phyloP scores from a whole-genome alignment of 2,329 filamentous ascomycete genomes.

The Alternaria brassicicola region DNA sequence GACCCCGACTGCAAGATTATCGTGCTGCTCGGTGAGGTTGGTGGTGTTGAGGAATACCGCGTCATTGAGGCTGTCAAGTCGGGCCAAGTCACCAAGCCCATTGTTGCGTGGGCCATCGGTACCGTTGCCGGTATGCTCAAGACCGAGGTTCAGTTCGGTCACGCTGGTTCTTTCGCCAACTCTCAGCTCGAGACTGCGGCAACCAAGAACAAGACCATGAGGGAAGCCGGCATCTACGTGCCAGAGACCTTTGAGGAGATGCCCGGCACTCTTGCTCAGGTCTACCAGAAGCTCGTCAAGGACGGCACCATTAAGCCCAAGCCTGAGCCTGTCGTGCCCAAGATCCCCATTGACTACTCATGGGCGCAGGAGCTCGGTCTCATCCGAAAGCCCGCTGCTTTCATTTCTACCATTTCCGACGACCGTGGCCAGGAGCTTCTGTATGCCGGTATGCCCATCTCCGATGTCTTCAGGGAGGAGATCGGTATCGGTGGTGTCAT shows the following conservation, averaged over 20 bases:
- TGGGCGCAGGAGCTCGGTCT: slow-evolving; percentile 99
- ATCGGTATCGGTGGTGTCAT: slow-evolving; percentile 99
- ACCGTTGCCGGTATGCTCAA: slow-evolving; percentile 99
- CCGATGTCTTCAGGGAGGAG: slow-evolving; percentile 98
- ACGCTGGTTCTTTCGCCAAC: slow-evolving; percentile 98
- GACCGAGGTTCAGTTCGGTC: slow-evolving; percentile 99
- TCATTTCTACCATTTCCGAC: slow-evolving; percentile 99
- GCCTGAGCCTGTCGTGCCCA: slow-evolving; percentile 89
- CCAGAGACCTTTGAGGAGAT: slow-evolving; percentile 97
- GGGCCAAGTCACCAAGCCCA: slow-evolving; percentile 94
- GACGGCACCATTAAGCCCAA: slow-evolving; percentile 84
- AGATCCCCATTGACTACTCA: slow-evolving; percentile 99
- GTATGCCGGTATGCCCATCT: slow-evolving; percentile 99
- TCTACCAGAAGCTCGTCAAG: slow-evolving; percentile 89
- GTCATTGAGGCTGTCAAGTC: slow-evolving; percentile 98
- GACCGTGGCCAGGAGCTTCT: slow-evolving; percentile 99
- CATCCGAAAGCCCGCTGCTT: slow-evolving; percentile 98
- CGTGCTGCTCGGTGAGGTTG: slow-evolving; percentile 93
- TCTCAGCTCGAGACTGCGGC: slow-evolving; percentile 97
- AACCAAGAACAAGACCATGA: slow-evolving; percentile 97
- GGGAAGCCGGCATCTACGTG: slow-evolving; percentile 90
- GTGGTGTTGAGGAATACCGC: slow-evolving; percentile 99
- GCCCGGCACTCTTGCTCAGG: slow-evolving; percentile 73
- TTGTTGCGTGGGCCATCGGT: slow-evolving; percentile 98
- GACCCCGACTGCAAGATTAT: slow-evolving; percentile 99